A percentile compares a stretch with the other conserved stretches of the same genome.
phyloP scores from a whole-genome alignment of 2,329 filamentous ascomycete species.

The Sporothrix schenckii region DNA sequence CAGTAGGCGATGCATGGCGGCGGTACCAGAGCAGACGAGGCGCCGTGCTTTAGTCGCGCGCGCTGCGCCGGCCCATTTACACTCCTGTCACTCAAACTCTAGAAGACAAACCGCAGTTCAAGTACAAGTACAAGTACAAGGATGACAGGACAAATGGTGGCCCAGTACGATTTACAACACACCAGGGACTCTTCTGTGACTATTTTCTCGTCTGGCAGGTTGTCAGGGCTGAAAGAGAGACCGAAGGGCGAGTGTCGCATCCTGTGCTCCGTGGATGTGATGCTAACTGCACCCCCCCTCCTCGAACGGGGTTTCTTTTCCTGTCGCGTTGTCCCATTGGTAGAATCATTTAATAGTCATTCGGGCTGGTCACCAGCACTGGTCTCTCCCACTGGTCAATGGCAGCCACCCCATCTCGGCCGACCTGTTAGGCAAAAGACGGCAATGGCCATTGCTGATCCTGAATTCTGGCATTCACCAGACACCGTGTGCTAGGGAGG shows the following conservation, averaged over 20 bases:
- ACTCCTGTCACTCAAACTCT: background rate
- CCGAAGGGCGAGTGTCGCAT: background rate
- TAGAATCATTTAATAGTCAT: background rate
- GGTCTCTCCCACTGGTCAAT: slow-evolving; percentile 4
- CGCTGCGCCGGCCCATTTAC: background rate
- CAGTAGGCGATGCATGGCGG: slow-evolving; percentile 2
- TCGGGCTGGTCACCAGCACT: slow-evolving; percentile 3
- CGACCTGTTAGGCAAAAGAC: background rate
- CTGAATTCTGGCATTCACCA: background rate
- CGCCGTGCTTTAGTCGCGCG: background rate
- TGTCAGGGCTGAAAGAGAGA: background rate
- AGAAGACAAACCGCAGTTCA: background rate
- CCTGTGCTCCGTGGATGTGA: background rate
- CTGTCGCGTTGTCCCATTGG: background rate
- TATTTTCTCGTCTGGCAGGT: background rate
- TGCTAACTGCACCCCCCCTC: background rate
- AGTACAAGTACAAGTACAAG: background rate
- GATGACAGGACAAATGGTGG: background rate
- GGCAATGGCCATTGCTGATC: slow-evolving; percentile 3
- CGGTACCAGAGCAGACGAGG: too few species aligned
- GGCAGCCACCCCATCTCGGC: slow-evolving; percentile 10
- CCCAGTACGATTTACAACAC: too few species aligned
- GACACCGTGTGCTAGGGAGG: background rate
- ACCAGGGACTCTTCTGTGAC: background rate
- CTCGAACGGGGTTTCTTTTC: background rate